These are phyloP conservation scores for Psilocybe tampanensis DNA, from an alignment of 768 basidiomycete species.

Conservation along the genomic window DNA sequence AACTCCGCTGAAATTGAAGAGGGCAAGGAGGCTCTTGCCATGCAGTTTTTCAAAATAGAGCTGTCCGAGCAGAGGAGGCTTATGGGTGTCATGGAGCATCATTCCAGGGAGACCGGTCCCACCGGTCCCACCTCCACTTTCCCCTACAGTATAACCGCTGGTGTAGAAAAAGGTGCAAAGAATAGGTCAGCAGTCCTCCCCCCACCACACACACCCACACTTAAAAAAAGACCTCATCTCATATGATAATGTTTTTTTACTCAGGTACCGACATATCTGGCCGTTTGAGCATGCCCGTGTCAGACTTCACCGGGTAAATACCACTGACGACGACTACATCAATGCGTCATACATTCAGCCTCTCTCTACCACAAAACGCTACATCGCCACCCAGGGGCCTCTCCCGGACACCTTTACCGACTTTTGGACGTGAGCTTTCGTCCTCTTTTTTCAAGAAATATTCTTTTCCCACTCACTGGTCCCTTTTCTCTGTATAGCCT, in stretches of 20 bases:
- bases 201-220: too few relatives aligned
- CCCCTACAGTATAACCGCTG: slow-evolving; percentile 94
- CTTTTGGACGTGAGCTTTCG: slow-evolving; percentile 82
- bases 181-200: slow-evolving; percentile 63
- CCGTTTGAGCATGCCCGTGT: slow-evolving; percentile 96
- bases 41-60: slow-evolving; percentile 94
- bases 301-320: slow-evolving; percentile 48
- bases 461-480: neutral
- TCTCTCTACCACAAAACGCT: slow-evolving; percentile 75
- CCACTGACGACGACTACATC: slow-evolving; percentile 77
- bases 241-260: too few relatives aligned
- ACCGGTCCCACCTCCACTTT: slow-evolving; percentile 36
- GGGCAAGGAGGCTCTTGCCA: slow-evolving; percentile 79
- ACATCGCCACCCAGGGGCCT: slow-evolving; percentile 97
- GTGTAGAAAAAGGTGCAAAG: slow-evolving; percentile 92
- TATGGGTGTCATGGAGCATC: slow-evolving; percentile 91
- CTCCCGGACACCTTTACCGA: slow-evolving; percentile 86
- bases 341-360: slow-evolving; percentile 95
- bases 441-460: neutral
- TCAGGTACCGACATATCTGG: slow-evolving; percentile 94
- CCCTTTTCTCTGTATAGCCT: slow-evolving; percentile 46
- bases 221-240: neutral
- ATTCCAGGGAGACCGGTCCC: slow-evolving; percentile 61
- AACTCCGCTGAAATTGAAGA: slow-evolving; percentile 53
- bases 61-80: slow-evolving; percentile 87